A percentile compares a stretch with the other conserved stretches of the same genome.
phyloP scores from a whole-genome alignment of 495 filamentous ascomycete genomes.

The Tirmania nivea region DNA sequence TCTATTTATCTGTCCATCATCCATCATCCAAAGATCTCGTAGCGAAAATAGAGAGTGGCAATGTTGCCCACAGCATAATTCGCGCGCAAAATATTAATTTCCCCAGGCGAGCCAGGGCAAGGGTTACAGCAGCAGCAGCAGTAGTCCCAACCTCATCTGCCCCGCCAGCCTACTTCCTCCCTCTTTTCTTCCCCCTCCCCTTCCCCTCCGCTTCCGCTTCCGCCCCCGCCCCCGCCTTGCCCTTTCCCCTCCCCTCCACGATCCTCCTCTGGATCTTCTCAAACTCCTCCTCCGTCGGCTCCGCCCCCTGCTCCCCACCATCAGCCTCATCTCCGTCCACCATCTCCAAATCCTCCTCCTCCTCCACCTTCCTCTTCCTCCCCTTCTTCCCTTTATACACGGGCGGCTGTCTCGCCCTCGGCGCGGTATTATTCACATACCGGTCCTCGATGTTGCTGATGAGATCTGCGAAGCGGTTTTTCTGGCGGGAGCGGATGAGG shows the following conservation, averaged over 20 bases:
- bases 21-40: too few relatives aligned
- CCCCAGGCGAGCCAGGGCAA: too few relatives aligned
- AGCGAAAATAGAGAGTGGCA: too few relatives aligned
- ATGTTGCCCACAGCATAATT: too few relatives aligned
- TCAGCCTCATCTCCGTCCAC: conserved; percentile 24
- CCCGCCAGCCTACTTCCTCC: not conserved
- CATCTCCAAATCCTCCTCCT: conserved; percentile 27
- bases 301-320: conserved; percentile 13
- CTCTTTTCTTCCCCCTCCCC: not conserved
- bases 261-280: conserved; percentile 26
- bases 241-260: conserved; percentile 25
- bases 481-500: conserved; percentile 36
- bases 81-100: too few relatives aligned
- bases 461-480: conserved; percentile 31
- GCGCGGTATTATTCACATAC: conserved; percentile 32
- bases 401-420: conserved; percentile 2
- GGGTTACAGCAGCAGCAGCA: too few relatives aligned
- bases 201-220: not conserved
- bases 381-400: conserved; percentile 11
- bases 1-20: too few relatives aligned
- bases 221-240: not conserved
- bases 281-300: conserved; percentile 50
- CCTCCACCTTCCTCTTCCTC: conserved; percentile 30
- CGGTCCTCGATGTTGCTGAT: conserved; percentile 50
- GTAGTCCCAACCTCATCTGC: not conserved